phyloP scores from a whole-genome alignment of 176 grass and related monocot species.

The Eremochloa ophiuroides region DNA sequence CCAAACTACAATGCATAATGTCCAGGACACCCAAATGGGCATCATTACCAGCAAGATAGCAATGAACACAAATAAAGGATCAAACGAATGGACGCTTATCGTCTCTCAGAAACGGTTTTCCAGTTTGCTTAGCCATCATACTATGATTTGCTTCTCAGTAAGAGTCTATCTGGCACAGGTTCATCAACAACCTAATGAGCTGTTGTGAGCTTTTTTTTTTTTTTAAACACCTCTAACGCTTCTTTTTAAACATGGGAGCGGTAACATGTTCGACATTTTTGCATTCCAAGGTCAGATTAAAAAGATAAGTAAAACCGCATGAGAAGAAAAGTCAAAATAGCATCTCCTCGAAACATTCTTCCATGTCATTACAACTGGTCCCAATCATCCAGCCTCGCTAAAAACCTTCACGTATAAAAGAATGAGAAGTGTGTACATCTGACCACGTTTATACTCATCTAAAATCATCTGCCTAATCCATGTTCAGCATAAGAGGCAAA shows the following conservation, averaged over 20 bases:
- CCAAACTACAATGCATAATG: neutral
- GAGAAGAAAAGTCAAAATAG: slow-evolving; percentile 17
- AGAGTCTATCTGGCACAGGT: no score
- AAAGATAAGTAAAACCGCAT: neutral
- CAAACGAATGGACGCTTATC: neutral
- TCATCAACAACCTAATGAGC: no score
- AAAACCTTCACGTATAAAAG: slow-evolving; percentile 14
- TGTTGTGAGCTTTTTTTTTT: no score
- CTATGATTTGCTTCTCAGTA: neutral
- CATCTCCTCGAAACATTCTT: slow-evolving; percentile 14
- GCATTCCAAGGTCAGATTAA: neutral
- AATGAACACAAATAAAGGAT: neutral
- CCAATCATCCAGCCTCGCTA: neutral
- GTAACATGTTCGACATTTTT: neutral
- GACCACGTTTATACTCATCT: slow-evolving; percentile 11
- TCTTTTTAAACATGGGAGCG: neutral
- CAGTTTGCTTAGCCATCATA: neutral
- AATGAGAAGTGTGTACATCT: slow-evolving; percentile 35
- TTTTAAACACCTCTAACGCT: no score
- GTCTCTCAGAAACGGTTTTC: neutral
- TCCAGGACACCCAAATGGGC: neutral
- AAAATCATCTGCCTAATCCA: slow-evolving; percentile 39
- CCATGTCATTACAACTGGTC: slow-evolving; percentile 9
- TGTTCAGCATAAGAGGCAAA: slow-evolving; percentile 24
- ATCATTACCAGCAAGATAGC: neutral